Percentiles rank a stretch among this genome's conserved stretches.
These are phyloP conservation scores for Corylus avellana DNA, from an alignment of 306 rosid species.

Conservation along the genomic window DNA sequence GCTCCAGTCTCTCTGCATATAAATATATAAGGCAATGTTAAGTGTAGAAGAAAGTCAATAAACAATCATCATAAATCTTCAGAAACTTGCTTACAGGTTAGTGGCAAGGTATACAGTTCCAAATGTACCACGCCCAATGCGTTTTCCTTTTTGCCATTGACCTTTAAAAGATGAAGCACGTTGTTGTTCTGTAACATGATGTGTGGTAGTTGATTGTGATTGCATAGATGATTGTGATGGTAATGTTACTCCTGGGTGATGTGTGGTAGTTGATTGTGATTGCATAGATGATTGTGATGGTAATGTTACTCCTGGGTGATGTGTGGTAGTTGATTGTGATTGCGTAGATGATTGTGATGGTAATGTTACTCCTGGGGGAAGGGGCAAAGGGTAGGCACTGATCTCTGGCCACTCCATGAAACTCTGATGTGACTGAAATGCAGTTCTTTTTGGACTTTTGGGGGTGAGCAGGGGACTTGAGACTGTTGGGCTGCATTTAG, in stretches of 20 bases:
- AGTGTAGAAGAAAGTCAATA: slow-evolving; percentile 18
- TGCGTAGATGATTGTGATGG: too few species aligned
- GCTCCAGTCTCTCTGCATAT: slow-evolving; percentile 83
- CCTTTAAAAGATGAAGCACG: slow-evolving; percentile 49
- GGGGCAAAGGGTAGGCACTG: slow-evolving; percentile 84
- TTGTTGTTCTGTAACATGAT: slow-evolving; percentile 40
- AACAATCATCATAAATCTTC: slow-evolving; percentile 17
- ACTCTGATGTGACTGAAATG: slow-evolving; percentile 22
- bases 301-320: slow-evolving; percentile 23
- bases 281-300: slow-evolving; percentile 38
- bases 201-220: slow-evolving; percentile 29
- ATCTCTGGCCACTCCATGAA: slow-evolving; percentile 48
- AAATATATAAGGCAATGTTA: slow-evolving; percentile 18
- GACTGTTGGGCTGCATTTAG: slow-evolving; percentile 48
- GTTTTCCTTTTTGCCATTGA: slow-evolving; percentile 96
- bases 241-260: slow-evolving; percentile 35
- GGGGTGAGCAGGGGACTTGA: slow-evolving; percentile 32
- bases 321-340: too few species aligned
- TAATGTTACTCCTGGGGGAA: slow-evolving; percentile 49
- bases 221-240: slow-evolving; percentile 38
- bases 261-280: slow-evolving; percentile 28
- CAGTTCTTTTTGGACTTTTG: slow-evolving; percentile 40
- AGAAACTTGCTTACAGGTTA: slow-evolving; percentile 53
- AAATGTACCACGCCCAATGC: slow-evolving; percentile 95
- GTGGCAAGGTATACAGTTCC: slow-evolving; percentile 94